A percentile compares a stretch with the other conserved stretches of the same genome.
Evolutionary conservation across 2,329 filamentous ascomycete species (phyloP).

Genomic region (Arachnomyces sp.): DNA sequence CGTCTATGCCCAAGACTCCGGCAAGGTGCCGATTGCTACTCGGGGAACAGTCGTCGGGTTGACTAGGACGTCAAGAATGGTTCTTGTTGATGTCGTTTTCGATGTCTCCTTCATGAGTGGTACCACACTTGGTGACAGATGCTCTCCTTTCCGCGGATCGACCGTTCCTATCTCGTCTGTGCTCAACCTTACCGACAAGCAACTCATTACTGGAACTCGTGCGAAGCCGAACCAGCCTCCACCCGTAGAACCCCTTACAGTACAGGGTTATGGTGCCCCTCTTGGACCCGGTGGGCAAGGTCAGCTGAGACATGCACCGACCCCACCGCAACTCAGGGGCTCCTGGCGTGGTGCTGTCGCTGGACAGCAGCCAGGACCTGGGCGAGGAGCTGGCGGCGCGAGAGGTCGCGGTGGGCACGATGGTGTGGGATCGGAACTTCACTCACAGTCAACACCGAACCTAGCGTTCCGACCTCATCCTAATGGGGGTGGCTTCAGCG

Average conservation of each 20-base stretch:
- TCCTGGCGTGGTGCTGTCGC: constrained; percentile 51
- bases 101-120: constrained; percentile 96
- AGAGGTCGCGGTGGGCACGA: constrained; percentile 32
- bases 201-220: constrained; percentile 57
- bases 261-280: constrained; percentile 49
- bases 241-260: constrained; percentile 46
- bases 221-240: constrained; percentile 45
- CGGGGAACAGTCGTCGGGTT: constrained; percentile 92
- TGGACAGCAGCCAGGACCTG: constrained; percentile 35
- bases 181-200: constrained; percentile 74
- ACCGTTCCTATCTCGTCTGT: constrained; percentile 84
- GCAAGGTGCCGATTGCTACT: constrained; percentile 87
- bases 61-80: constrained; percentile 73
- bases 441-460: constrained; percentile 17
- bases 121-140: constrained; percentile 80
- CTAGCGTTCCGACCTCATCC: constrained; percentile 17
- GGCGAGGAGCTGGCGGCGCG: constrained; percentile 26
- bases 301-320: constrained; percentile 50
- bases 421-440: constrained; percentile 16
- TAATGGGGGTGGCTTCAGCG: constrained; percentile 1
- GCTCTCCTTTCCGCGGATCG: constrained; percentile 86
- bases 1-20: constrained; percentile 84
- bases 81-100: constrained; percentile 85
- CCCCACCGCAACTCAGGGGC: constrained; percentile 51
- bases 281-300: constrained; percentile 49